Base-by-base conservation (phyloP, 2,329 filamentous ascomycete species). In the Xylariaceae sp. region DNA sequence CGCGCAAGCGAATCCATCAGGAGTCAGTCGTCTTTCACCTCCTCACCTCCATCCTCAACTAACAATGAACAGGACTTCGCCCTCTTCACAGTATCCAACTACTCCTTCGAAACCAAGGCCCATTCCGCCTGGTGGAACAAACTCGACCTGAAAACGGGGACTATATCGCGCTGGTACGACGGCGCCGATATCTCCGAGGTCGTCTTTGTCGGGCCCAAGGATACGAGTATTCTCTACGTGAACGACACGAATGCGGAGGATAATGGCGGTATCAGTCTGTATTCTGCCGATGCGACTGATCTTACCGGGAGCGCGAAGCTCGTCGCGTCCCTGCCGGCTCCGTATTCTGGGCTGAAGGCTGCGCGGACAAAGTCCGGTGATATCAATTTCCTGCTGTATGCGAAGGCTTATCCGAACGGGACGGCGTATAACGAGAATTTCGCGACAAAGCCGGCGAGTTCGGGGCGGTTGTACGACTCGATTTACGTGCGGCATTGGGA, bases 401-500 rank as follows among this genome's bases (percentile, higher is more conserved):
- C 80, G 7, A 75, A 81, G 64, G 81, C 83, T 0, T 81, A 78
- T 56, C 75, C 80, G 2, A 80, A 86, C 63, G 86, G 84, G 2
- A 80, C 79, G 0, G 76, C 85, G 0, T 83, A 81, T 68, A 86
- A 85, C 61, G 76, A 77, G 47, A 74, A 79, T 51, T 71, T 78
- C 10, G 80, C 76, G 1, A 71, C 74, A 48, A 76, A 77, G 42
- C 73, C 77, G 6, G 70, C 74, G 11, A 81, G 80, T 61, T 76
- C 78, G 17, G 83, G 80, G 2, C 77, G 79, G 49, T 77, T 85
- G 53, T 86, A 86, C 66, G 78, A 79, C 50, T 77, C 77, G 7
- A 77, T 82, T 56, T 86, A 82, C 58, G 79, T 84, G 13, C 78
- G 83, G 1, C 83, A 86, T 66, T 86, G 83, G 83, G 82, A 86